Base-by-base conservation (phyloP, 805 yeast genomes). In the Diddensiella caesifluorescens region DNA sequence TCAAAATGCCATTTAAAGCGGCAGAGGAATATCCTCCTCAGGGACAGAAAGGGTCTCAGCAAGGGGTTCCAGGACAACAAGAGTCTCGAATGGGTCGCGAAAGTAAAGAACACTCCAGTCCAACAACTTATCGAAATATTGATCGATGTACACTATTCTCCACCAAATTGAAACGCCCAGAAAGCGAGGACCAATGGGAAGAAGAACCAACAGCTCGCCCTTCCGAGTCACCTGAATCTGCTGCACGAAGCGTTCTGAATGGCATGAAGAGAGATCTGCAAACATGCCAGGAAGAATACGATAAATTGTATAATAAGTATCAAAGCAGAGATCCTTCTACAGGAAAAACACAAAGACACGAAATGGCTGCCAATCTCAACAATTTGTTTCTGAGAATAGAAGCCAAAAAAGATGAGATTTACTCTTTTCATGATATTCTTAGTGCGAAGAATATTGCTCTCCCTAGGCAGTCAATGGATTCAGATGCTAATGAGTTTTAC, bases 401-500 rank as follows among this genome's bases (percentile, higher is more conserved):
- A 34, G 40, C 31, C 22, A 47, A 47, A 20, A 38, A 50, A 9
- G 48, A 49, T 20, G 45, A 44, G 13, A 46, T 49, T 12, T 49
- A 49, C 28, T 50, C 49, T 12, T 32, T 49, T 44, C 39, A 42
- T 34, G 51, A 49, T 39, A 39, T 49, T 16, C 40, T 49, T 38
- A 22, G 38, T 9, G 52, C 46, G 3, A 30, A 46, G 9, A 42
- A 47, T 21, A 29, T 47, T n/a, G 33, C 36, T n/a, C n/a, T n/a
- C n/a, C n/a, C n/a, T n/a, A n/a, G n/a, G n/a, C n/a, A n/a, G n/a
- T n/a, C n/a, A n/a, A n/a, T n/a, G n/a, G n/a, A n/a, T n/a, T n/a
- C n/a, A n/a, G n/a, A n/a, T n/a, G n/a, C n/a, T n/a, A n/a, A n/a
- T n/a, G n/a, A n/a, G n/a, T n/a, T n/a, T n/a, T n/a, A n/a, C n/a